Evolutionary conservation across 208 protist species (phyloP), one percentile per base, ranked within the genome.

Genomic region (Trypanosoma theileri): DNA sequence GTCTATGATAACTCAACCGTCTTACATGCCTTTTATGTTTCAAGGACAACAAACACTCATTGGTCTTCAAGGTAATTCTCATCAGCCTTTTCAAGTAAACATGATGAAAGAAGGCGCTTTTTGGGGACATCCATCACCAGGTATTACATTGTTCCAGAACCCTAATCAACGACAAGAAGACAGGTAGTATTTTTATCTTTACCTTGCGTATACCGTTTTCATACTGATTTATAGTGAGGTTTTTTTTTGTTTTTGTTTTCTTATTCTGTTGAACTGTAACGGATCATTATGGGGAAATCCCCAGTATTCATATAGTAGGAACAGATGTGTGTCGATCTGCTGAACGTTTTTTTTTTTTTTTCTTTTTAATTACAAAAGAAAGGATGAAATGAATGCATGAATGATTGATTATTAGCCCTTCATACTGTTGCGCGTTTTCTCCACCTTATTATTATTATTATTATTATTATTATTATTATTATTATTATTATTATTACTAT

Each of bases 21-120:
- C 82, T 14, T 80, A 88, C 46, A 80, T 92, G 78, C 85, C 79
- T 2, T 88, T 95, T 61, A 70, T 95, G 50, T 52, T 95, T 51
- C 78, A 78, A 59, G 83, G 79, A 4, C 48, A 72, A 35, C 89
- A 94, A 56, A 69, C 85, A 42, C 61, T 93, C 53, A 79, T 93
- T 66, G 79, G 81, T 10, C 64, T 93, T 16, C 80, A 84, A 44
- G 57, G 51, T 7, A 65, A 73, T 24, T 67, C 76, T 14, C 74
- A 76, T 14, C 76, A 74, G n/a, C 71, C 70, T 26, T 84, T 87
- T 63, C 68, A 73, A 13, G 80, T 86, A 66, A 77, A 84, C 55
- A 81, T 88, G 19, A 66, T 76, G 63, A 71, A 67, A 28, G 64
- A 70, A 16, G 41, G 52, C 26, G 21, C 44, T 17, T 44, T 74